A percentile compares a stretch with the other conserved stretches of the same genome.
Conservation (phyloP, 768 basidiomycete genomes). For the Boletus barrowsii region DNA sequence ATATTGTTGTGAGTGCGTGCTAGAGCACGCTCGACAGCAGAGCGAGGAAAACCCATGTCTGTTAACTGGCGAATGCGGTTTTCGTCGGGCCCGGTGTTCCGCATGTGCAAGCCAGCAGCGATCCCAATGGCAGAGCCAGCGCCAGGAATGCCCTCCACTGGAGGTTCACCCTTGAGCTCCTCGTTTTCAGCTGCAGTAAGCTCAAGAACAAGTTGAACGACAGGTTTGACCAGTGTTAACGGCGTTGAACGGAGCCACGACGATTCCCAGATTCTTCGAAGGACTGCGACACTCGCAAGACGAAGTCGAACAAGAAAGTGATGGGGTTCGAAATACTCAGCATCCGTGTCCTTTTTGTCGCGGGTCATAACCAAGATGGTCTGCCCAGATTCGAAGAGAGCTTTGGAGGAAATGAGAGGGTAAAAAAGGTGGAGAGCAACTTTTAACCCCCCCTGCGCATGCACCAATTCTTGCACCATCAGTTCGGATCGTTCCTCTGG, state of each 20-base stretch:
- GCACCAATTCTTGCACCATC: conserved; percentile 62
- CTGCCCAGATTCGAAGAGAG: conserved; percentile 83
- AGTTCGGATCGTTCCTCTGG: conserved; percentile 56
- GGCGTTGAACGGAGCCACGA: conserved; percentile 79
- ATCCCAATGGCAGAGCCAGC: conserved; percentile 30
- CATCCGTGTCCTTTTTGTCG: conserved; percentile 76
- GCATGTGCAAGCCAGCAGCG: conserved; percentile 33
- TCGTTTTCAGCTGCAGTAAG: conserved; percentile 82
- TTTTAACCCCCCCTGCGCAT: conserved; percentile 80
- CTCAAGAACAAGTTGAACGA: conserved; percentile 76
- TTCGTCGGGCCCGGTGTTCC: conserved; percentile 62
- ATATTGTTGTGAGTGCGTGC: conserved; percentile 85
- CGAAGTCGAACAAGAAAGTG: conserved; percentile 86
- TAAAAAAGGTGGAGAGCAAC: conserved; percentile 75
- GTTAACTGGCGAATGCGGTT: conserved; percentile 75
- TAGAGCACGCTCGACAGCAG: conserved; percentile 81
- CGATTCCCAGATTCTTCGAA: conserved; percentile 75
- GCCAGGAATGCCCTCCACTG: conserved; percentile 34
- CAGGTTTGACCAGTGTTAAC: conserved; percentile 66
- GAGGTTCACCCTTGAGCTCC: conserved; percentile 50
- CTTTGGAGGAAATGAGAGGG: conserved; percentile 73
- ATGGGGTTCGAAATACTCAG: conserved; percentile 79
- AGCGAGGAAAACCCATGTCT: conserved; percentile 97
- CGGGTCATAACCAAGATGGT: conserved; percentile 66
- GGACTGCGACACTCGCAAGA: conserved; percentile 60